Evolutionary conservation across 495 filamentous ascomycete genomes (phyloP), one percentile per base, ranked within the genome.

Genomic region (Margaritispora aquatica): DNA sequence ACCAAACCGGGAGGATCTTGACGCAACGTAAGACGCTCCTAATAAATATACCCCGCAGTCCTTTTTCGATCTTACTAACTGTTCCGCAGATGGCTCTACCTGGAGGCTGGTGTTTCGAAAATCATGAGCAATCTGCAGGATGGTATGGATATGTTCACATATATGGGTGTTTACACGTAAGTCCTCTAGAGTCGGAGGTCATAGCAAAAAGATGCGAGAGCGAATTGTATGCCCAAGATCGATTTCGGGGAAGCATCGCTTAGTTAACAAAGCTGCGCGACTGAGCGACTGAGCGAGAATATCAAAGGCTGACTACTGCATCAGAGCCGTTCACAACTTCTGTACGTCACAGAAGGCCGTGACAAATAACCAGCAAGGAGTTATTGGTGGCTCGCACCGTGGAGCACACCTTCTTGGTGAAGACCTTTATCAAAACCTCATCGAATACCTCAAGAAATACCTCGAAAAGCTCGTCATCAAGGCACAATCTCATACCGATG

Each of bases 261-360:
- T n/a, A n/a, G n/a, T n/a, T n/a, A n/a, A n/a, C n/a, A n/a, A n/a
- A n/a, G 8, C 24, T 19, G 19, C 26, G 20, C 21, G 11, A 19
- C 17, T n/a, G 10, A 44, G 19, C 7, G 2, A 44, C 2, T 17
- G 19, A 15, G 38, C 19, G 4, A 3, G 11, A 17, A 2, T 44
- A 44, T 44, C 19, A 23, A 23, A n/a, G 52, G 52, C 67, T 78
- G 66, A 60, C 63, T n/a, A 55, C 50, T 55, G 8, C 17, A 47
- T 29, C 63, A 94, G 89, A 24, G 91, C 93, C 55, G 92, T 99
- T 26, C 95, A 99, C 71, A 96, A 99, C 76, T 99, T 99, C 70
- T 99, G 94, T 74, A 97, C 95, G 55, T 96, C 95, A 26, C 95
- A 96, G 69, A 97, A 97, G 72, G 92, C 90, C 1, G 85, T 92